Evolutionary conservation across 2,329 filamentous ascomycete species (phyloP).

Genomic region (Lachnellula hyalina): DNA sequence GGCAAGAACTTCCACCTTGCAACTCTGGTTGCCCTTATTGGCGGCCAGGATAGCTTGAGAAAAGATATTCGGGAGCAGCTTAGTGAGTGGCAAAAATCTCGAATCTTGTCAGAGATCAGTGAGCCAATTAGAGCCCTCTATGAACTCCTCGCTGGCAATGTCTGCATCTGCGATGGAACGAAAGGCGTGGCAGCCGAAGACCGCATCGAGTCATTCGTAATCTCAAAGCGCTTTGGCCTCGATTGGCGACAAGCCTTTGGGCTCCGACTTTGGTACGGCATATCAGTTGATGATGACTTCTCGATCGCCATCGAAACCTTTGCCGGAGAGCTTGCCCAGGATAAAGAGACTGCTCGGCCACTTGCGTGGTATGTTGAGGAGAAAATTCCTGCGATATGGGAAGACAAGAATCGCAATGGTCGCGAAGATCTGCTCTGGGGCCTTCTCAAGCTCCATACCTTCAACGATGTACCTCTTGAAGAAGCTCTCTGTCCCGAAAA

Average conservation of each 20-base stretch:
- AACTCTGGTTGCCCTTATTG: slow-evolving; percentile 77
- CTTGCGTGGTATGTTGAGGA: slow-evolving; percentile 65
- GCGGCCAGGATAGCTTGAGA: slow-evolving; percentile 62
- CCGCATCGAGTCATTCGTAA: slow-evolving; percentile 70
- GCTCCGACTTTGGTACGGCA: slow-evolving; percentile 84
- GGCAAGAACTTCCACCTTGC: slow-evolving; percentile 79
- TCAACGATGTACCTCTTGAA: slow-evolving; percentile 56
- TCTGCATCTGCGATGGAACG: slow-evolving; percentile 76
- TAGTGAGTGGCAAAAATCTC: slow-evolving; percentile 75
- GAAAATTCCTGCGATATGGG: slow-evolving; percentile 52
- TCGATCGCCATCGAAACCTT: slow-evolving; percentile 69
- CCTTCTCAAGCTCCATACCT: slow-evolving; percentile 73
- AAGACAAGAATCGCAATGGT: slow-evolving; percentile 50
- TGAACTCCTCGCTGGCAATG: slow-evolving; percentile 81
- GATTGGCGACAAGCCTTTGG: slow-evolving; percentile 95
- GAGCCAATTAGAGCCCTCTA: slow-evolving; percentile 83
- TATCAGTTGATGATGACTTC: slow-evolving; percentile 61
- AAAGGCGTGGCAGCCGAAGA: slow-evolving; percentile 71
- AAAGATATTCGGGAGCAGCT: slow-evolving; percentile 76
- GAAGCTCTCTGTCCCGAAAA: slow-evolving; percentile 71
- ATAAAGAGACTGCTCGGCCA: slow-evolving; percentile 64
- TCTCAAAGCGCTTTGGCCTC: slow-evolving; percentile 77
- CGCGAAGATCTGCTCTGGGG: slow-evolving; percentile 83
- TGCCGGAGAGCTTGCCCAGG: slow-evolving; percentile 64
- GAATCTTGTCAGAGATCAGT: slow-evolving; percentile 81